Base-by-base conservation (phyloP, 345 rosid species). In the Hypericum perforatum region DNA sequence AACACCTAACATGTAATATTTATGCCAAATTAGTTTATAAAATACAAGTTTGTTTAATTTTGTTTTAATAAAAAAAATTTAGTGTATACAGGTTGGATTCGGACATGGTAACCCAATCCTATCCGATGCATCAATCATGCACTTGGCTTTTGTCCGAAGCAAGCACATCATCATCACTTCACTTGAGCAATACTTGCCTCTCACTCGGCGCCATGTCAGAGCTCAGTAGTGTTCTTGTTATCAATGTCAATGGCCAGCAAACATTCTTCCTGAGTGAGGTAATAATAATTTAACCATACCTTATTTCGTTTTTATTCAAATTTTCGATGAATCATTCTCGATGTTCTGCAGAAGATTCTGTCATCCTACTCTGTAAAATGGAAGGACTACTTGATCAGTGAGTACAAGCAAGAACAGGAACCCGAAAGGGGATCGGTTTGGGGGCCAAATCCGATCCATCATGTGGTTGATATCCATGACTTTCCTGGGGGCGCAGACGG, bases 401-500 rank as follows among this genome's bases (percentile, higher is more conserved):
- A 60, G 40, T 64, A 82, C 32, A 63, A 72, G 69, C 43, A 78
- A 73, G 56, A 70, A 65, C 56, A 68, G 66, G 51, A 59, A 78
- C 55, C 79, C 57, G 64, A 72, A 61, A 52, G 74, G 66, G 63
- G 75, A 56, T 22, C 32, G 32, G 32, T 57, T 57, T 74, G 5
- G 64, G 50, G 8, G 61, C 74, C 11, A 74, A 71, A 39, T 22
- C 32, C 32, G 75, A 56, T 22, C 32, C 32, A 22, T 57, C 55
- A 74, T 4, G 64, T 46, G 8, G 61, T 76, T 9, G 75, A 71
- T 37, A 40, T 86, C 45, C 40, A 62, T 36, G 70, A 72, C 41
- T 81, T 84, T 62, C 95, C 96, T 0, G 89, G 89, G 16, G 87
- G 89, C 11, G 57, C 85, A 43, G 47, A 68, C 6, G 96, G 86